Evolutionary conservation across 345 rosid genomes (phyloP), one percentile per base, ranked within the genome.

Genomic region (Salix suchowensis): DNA sequence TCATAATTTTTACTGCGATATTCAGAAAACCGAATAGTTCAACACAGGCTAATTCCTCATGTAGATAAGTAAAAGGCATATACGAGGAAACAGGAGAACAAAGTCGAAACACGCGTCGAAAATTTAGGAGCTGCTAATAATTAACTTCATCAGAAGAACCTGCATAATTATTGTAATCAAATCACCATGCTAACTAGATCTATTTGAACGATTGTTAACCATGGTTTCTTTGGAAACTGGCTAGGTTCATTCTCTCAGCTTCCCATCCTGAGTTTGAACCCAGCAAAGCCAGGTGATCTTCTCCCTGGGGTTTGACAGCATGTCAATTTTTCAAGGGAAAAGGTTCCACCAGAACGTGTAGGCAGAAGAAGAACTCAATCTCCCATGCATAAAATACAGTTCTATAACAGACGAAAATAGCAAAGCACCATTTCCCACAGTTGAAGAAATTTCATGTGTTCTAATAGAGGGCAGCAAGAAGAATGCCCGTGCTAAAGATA

Each of bases 291-390:
- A 12, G 93, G 96, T 0, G 97, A 93, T 82, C 93, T 91, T 69
- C 81, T 95, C 2, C 89, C 91, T 9, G 98, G 98, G 98, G 96
- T 95, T 54, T 68, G n/a, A 89, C 97, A 61, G 94, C 88, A 52
- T 39, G 9, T 83, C 89, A 44, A 3, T 44, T 44, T 44, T 44
- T 4, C 48, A 44, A 42, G 15, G 15, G 48, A 13, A 11, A 42
- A 42, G 15, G 48, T 44, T 8, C 44, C 44, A 40, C 44, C 44
- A 40, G 44, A 40, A 40, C 44, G 10, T 9, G 13, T 10, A 0
- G 13, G 44, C 13, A 44, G 50, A 44, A 2, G 48, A 44, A 2
- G 50, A 13, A 44, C 50, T 12, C 14, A 44, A 44, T 44, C 50
- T 70, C 62, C 52, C 37, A 8, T 44, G 26, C 15, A 5, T 15